phyloP scores from a whole-genome alignment of 2,329 filamentous ascomycete genomes.

The Talaromyces pinophilus region DNA sequence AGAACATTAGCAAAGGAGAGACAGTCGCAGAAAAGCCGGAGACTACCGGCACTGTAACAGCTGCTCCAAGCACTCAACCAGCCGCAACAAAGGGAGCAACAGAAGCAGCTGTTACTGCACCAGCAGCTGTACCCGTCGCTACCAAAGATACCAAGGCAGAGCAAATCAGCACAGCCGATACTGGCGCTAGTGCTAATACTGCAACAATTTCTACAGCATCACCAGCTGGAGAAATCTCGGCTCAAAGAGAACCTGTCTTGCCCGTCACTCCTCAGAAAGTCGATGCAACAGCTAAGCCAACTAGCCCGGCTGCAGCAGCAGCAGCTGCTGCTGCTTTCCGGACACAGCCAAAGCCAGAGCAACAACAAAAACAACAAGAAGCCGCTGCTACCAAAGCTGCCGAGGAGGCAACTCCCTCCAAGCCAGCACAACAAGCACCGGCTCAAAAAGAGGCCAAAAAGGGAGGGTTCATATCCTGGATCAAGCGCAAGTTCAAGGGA shows the following conservation, averaged over 20 bases:
- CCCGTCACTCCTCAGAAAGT: constrained; percentile 10
- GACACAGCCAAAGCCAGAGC: constrained; percentile 3
- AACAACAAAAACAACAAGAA: constrained; percentile 10
- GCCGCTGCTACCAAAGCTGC: not conserved
- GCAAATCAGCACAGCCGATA: not conserved
- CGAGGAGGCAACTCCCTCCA: not conserved
- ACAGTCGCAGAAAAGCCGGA: not conserved
- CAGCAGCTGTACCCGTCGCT: constrained; percentile 4
- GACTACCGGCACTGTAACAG: not conserved
- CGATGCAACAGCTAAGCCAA: constrained; percentile 3
- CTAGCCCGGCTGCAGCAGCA: not conserved
- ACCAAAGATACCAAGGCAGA: not conserved
- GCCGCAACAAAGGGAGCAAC: not conserved
- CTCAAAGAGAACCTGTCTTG: not conserved
- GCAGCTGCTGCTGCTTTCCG: constrained; percentile 1
- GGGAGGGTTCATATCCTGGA: constrained; percentile 23
- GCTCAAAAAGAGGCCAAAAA: constrained; percentile 21
- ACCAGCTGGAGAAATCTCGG: not conserved
- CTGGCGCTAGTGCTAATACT: not conserved
- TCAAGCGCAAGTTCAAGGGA: constrained; percentile 25
- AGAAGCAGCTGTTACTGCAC: not conserved
- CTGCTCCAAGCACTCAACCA: not conserved
- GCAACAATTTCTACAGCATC: not conserved
- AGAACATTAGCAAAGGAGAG: constrained; percentile 5
- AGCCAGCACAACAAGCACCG: not conserved